Evolutionary conservation across 1,139 yeast genomes (phyloP), one percentile per base, ranked within the genome.

Genomic region (Debaryomyces robertsiae): DNA sequence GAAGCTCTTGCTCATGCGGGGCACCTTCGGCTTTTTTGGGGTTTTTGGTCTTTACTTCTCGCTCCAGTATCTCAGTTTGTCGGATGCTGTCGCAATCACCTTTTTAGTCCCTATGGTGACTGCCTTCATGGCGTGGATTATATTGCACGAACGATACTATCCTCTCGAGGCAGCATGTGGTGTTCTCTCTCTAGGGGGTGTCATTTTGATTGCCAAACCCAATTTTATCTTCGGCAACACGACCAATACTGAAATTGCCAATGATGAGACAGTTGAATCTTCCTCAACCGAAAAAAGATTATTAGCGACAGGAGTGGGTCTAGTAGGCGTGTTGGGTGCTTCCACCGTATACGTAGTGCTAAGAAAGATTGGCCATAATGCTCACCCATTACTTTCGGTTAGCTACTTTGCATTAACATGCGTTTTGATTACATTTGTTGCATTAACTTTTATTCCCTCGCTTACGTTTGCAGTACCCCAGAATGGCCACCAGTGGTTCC

Each of bases 361-460:
- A 42, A 68, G 95, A 29, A 80, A 78, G 49, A 85, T 90, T 32
- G 95, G 96, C 15, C 78, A 75, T 47, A 65, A 78, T 31, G 93
- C 90, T 5, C 95, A 89, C 60, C 90, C 96, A 0, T 68, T 89
- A 24, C 61, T 89, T 30, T 81, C 89, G 10, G 96, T 89, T 3
- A 77, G 88, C 45, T 84, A 84, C 57, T 88, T 84, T 63, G 81
- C 96, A 0, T 63, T 82, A 31, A 68, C 77, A 43, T 77, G 87
- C 13, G 67, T 79, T 15, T 50, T 83, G 2, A 72, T 84, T 1
- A 75, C 90, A 1, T 64, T 78, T n/a, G 40, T 69, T 6, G 76
- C 82, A 9, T 69, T 85, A n/a, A 29, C 79, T 1, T 51, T 73
- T 2, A 60, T 81, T 1, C 94, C 95, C 0, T 74, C 80, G 0